Base-by-base conservation (phyloP, 192 early-diverging fungal genomes). In the Coemansia sp. region DNA sequence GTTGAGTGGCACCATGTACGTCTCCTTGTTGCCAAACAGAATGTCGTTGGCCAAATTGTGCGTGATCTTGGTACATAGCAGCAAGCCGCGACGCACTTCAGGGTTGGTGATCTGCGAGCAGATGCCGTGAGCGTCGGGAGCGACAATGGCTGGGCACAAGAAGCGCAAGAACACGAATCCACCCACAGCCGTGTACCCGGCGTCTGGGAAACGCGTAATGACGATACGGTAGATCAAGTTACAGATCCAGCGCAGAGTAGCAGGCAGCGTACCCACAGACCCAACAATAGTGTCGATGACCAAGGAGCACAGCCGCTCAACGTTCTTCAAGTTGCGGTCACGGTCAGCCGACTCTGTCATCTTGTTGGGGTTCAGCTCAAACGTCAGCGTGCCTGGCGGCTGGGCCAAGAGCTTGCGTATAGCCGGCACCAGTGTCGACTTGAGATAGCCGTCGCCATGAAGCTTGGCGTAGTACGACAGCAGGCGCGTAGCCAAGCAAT, bases 11-110 rank as follows among this genome's bases (percentile, higher is more conserved):
- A 86, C 87, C 95, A 99, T 97, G 74, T 89, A 99, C 1, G 87
- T 86, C 84, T 99, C 96, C 77, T 99, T 99, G 62, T 86, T 85
- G 56, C 95, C 95, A 79, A 99, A 99, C 36, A 93, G 80, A 14
- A 97, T 91, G 67, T 96, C 92, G 70, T 99, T 99, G 25, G 95
- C 95, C 48, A 99, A 69, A 67, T 97, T 97, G 61, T 97, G 95
- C 56, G 98, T 95, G 13, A 97, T 92, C 73, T 98, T 99, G 20
- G 95, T 96, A 41, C 90, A 90, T 34, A 97, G 79, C 42, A 99
- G 73, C 45, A 95, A 77, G 39, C 96, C 95, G 61, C 96, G 89
- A 20, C 91, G 86, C 43, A 96, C 80, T 34, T 94, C 90, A 39
- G 89, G 86, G 47, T 80, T 73, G 33, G 85, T 79, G 28, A 89